Conservation (phyloP, 2,329 filamentous ascomycete species). For the Fusarium metavorans region DNA sequence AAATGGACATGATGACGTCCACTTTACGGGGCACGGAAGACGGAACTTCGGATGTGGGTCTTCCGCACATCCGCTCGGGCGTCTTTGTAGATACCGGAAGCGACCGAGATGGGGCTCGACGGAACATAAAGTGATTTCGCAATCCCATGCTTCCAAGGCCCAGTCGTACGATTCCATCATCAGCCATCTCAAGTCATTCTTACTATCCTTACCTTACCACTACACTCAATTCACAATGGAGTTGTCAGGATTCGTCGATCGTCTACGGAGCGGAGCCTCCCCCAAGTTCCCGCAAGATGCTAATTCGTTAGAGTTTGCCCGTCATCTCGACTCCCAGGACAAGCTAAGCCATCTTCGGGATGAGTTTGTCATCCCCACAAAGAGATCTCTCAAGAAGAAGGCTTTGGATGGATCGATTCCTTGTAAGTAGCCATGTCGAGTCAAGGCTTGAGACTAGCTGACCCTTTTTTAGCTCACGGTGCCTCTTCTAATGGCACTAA, state of each 20-base stretch:
- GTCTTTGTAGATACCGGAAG: not conserved
- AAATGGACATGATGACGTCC: constrained; percentile 37
- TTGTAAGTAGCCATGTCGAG: constrained; percentile 45
- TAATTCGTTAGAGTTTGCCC: constrained; percentile 61
- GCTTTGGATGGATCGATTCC: constrained; percentile 62
- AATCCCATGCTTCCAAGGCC: constrained; percentile 29
- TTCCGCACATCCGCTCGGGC: constrained; percentile 25
- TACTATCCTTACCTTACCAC: not conserved
- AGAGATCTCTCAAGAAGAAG: constrained; percentile 75
- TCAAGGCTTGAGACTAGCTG: not conserved
- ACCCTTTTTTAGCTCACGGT: constrained; percentile 12
- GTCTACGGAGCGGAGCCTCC: constrained; percentile 55
- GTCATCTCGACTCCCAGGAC: constrained; percentile 69
- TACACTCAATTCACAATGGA: constrained; percentile 49
- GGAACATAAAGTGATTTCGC: constrained; percentile 46
- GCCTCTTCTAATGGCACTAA: constrained; percentile 29
- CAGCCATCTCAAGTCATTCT: not conserved
- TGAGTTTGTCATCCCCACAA: constrained; percentile 83
- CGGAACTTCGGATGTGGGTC: constrained; percentile 48
- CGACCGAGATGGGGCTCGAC: constrained; percentile 19
- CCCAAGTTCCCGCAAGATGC: constrained; percentile 62
- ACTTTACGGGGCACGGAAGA: constrained; percentile 30
- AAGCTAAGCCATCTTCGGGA: constrained; percentile 70
- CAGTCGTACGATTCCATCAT: constrained; percentile 40
- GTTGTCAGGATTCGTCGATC: constrained; percentile 52